These are phyloP conservation scores for Diaporthe caulivora DNA, from an alignment of 2,329 filamentous ascomycete species.

Conservation along the genomic window DNA sequence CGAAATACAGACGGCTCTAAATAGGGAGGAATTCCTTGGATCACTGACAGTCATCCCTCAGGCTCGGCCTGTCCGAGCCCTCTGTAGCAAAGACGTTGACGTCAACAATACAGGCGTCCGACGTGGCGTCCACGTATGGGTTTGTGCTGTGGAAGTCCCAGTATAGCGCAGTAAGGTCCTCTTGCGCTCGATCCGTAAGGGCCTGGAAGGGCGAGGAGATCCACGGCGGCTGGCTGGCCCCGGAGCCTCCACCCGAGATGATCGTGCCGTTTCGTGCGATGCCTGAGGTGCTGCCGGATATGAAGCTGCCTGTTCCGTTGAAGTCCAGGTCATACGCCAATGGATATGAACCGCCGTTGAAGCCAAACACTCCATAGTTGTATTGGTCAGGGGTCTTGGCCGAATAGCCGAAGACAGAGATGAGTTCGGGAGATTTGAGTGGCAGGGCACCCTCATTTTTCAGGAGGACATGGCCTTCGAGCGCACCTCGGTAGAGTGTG, in stretches of 20 bases:
- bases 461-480: slow-evolving; percentile 74
- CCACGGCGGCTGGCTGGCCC: slow-evolving; percentile 58
- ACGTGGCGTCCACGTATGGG: slow-evolving; percentile 58
- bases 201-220: slow-evolving; percentile 65
- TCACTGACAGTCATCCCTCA: slow-evolving; percentile 69
- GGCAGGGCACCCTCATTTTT: slow-evolving; percentile 73
- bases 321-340: slow-evolving; percentile 49
- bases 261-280: slow-evolving; percentile 59
- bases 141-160: slow-evolving; percentile 64
- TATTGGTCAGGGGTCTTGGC: slow-evolving; percentile 60
- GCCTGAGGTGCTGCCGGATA: slow-evolving; percentile 38
- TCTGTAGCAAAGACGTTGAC: slow-evolving; percentile 79
- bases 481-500: slow-evolving; percentile 64
- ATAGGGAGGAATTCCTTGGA: background rate
- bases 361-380: slow-evolving; percentile 52
- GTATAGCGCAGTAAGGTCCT: slow-evolving; percentile 66
- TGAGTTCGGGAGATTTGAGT: slow-evolving; percentile 59
- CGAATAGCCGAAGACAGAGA: slow-evolving; percentile 74
- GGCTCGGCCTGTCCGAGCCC: slow-evolving; percentile 71
- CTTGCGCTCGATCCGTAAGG: slow-evolving; percentile 58
- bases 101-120: slow-evolving; percentile 76
- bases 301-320: slow-evolving; percentile 45
- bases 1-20: background rate
- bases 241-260: slow-evolving; percentile 58
- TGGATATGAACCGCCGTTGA: slow-evolving; percentile 55